These are phyloP conservation scores for Leccinum arenicola DNA, from an alignment of 768 basidiomycete species.

Conservation along the genomic window DNA sequence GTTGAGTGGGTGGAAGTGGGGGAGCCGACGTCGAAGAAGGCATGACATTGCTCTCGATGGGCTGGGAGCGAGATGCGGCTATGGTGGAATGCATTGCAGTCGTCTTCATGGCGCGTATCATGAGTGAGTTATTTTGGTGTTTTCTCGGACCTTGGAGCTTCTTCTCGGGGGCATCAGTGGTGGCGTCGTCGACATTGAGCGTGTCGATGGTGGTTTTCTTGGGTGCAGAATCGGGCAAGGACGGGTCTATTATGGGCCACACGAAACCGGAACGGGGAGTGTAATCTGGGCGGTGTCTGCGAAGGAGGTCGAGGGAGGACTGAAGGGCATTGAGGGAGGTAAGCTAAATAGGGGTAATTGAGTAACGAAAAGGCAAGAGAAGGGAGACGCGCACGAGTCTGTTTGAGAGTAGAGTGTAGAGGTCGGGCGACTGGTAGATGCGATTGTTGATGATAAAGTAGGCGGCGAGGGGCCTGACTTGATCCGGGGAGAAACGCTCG, in stretches of 20 bases:
- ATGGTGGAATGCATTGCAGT: slow-evolving; percentile 69
- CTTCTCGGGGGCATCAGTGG: slow-evolving; percentile 20
- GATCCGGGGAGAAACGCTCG: slow-evolving; percentile 76
- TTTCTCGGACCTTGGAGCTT: slow-evolving; percentile 41
- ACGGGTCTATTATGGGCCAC: slow-evolving; percentile 75
- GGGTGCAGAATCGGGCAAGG: slow-evolving; percentile 37
- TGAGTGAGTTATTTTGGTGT: slow-evolving; percentile 64
- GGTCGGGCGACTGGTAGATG: slow-evolving; percentile 84
- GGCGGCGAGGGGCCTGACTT: slow-evolving; percentile 76
- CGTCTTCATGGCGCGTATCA: slow-evolving; percentile 77
- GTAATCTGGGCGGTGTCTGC: slow-evolving; percentile 74
- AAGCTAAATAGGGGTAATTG: slow-evolving; percentile 39
- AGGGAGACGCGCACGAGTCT: slow-evolving; percentile 56
- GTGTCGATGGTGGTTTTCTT: slow-evolving; percentile 40
- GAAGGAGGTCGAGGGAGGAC: slow-evolving; percentile 72
- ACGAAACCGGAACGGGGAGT: slow-evolving; percentile 81
- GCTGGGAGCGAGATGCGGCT: slow-evolving; percentile 41
- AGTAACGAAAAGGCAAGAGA: neutral
- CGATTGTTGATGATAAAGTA: slow-evolving; percentile 89
- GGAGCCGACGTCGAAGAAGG: slow-evolving; percentile 24
- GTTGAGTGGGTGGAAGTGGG: slow-evolving; percentile 22
- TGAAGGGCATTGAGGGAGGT: slow-evolving; percentile 70
- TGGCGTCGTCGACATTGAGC: slow-evolving; percentile 23
- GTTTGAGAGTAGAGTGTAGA: slow-evolving; percentile 82
- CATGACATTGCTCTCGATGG: slow-evolving; percentile 26